phyloP scores from a whole-genome alignment of 169 alveolate species.

The Plasmodium inui region DNA sequence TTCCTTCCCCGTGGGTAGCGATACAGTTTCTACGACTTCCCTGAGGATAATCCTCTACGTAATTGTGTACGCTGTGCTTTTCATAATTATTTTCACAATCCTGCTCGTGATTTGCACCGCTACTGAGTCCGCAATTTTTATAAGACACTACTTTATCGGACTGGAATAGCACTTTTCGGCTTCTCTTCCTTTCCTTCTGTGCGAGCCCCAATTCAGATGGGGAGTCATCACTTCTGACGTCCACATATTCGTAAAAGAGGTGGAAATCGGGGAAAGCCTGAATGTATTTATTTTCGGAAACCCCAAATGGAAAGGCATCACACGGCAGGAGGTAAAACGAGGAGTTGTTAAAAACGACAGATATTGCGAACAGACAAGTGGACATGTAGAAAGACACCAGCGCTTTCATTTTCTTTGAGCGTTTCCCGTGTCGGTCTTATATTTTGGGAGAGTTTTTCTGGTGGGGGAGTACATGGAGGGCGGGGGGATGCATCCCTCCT shows the following conservation, averaged over 20 bases:
- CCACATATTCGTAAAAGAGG: constrained; percentile 10
- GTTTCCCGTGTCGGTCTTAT: background rate
- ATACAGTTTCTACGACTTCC: background rate
- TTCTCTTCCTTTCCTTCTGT: background rate
- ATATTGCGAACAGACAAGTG: background rate
- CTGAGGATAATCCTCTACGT: background rate
- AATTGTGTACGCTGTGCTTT: background rate
- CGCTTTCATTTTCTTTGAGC: constrained; percentile 19
- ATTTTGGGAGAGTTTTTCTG: background rate
- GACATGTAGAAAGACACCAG: background rate
- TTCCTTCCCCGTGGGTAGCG: background rate
- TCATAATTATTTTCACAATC: background rate
- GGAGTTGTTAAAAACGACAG: constrained; percentile 13
- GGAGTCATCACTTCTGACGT: background rate
- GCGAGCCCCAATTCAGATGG: background rate
- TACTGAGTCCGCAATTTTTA: background rate
- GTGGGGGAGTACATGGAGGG: background rate
- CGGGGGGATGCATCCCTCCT: background rate
- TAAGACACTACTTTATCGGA: background rate
- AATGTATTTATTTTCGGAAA: background rate
- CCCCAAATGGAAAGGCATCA: constrained; percentile 18
- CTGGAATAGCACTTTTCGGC: background rate
- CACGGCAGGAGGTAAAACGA: background rate
- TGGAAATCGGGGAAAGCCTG: background rate
- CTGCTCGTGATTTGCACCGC: background rate